phyloP scores from a whole-genome alignment of 2,329 filamentous ascomycete genomes.

The Aschersonia sp. region DNA sequence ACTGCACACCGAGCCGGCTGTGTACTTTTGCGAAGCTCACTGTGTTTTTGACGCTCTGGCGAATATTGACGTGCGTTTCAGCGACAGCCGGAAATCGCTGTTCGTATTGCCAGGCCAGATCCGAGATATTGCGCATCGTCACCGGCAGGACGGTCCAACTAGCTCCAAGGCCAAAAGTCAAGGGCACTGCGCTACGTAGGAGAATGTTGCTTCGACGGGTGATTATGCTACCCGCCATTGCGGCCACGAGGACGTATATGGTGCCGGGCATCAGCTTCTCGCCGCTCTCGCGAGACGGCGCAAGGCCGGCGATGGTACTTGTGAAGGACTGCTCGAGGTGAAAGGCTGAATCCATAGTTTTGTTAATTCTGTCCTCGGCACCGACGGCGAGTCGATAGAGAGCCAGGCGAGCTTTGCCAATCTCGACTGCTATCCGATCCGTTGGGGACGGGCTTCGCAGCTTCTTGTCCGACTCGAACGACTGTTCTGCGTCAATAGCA shows the following conservation, averaged over 20 bases:
- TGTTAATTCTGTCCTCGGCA: slow-evolving; percentile 74
- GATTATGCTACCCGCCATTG: slow-evolving; percentile 90
- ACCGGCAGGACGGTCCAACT: slow-evolving; percentile 77
- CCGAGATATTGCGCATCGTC: slow-evolving; percentile 78
- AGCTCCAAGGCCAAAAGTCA: slow-evolving; percentile 68
- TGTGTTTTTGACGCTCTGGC: slow-evolving; percentile 54
- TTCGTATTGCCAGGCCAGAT: slow-evolving; percentile 87
- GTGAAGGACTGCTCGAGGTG: slow-evolving; percentile 82
- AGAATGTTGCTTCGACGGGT: slow-evolving; percentile 77
- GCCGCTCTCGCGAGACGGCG: slow-evolving; percentile 69
- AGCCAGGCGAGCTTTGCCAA: slow-evolving; percentile 66
- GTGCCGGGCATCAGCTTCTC: slow-evolving; percentile 82
- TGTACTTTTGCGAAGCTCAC: slow-evolving; percentile 64
- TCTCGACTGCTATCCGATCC: slow-evolving; percentile 72
- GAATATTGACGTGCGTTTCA: slow-evolving; percentile 62
- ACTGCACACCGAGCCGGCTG: slow-evolving; percentile 52
- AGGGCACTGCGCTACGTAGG: slow-evolving; percentile 61
- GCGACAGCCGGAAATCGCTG: slow-evolving; percentile 72
- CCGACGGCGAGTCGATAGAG: slow-evolving; percentile 61
- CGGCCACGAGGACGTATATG: slow-evolving; percentile 84
- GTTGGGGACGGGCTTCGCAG: slow-evolving; percentile 59
- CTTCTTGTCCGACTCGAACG: slow-evolving; percentile 6
- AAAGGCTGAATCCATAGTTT: slow-evolving; percentile 66
- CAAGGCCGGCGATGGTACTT: slow-evolving; percentile 74
- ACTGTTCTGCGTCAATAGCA: background rate